Conservation (phyloP, 2,329 filamentous ascomycete species). For the Calonectria crousiana region DNA sequence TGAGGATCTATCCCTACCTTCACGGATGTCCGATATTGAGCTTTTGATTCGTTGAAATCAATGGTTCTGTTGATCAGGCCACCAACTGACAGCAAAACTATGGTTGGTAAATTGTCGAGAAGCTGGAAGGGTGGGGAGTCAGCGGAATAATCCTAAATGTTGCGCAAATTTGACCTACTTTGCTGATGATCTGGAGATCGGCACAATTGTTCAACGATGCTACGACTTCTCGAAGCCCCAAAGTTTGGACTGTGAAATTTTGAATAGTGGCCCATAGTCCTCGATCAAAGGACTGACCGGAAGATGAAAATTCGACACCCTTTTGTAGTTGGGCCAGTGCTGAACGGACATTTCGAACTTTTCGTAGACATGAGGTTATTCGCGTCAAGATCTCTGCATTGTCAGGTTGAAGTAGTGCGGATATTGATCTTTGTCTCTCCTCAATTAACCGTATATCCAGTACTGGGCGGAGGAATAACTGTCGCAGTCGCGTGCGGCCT, state of each 20-base stretch:
- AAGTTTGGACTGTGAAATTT: conserved; percentile 77
- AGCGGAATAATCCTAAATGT: conserved; percentile 10
- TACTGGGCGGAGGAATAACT: conserved; percentile 84
- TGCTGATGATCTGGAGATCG: conserved; percentile 34
- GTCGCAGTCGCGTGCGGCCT: conserved; percentile 79
- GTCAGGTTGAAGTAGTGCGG: conserved; percentile 73
- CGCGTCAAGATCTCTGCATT: conserved; percentile 70
- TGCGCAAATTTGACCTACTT: conserved; percentile 59
- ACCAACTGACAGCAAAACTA: conserved; percentile 74
- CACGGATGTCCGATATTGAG: conserved; percentile 79
- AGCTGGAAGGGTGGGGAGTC: conserved; percentile 55
- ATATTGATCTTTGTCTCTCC: conserved; percentile 78
- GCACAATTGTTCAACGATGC: conserved; percentile 34
- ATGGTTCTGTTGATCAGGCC: conserved; percentile 79
- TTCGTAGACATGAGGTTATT: conserved; percentile 73
- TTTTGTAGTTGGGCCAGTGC: conserved; percentile 79
- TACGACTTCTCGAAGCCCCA: conserved; percentile 77
- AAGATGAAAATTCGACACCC: conserved; percentile 72
- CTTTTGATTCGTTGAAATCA: conserved; percentile 82
- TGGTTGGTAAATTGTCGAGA: conserved; percentile 69
- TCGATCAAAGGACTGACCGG: conserved; percentile 66
- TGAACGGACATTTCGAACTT: conserved; percentile 80
- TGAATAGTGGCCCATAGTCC: conserved; percentile 80
- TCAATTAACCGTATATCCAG: conserved; percentile 75
- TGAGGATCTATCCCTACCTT: conserved; percentile 77